Evolutionary conservation across 371 early-diverging fungal species (phyloP), one percentile per base, ranked within the genome.

Genomic region (Aphelidium insulamus): DNA sequence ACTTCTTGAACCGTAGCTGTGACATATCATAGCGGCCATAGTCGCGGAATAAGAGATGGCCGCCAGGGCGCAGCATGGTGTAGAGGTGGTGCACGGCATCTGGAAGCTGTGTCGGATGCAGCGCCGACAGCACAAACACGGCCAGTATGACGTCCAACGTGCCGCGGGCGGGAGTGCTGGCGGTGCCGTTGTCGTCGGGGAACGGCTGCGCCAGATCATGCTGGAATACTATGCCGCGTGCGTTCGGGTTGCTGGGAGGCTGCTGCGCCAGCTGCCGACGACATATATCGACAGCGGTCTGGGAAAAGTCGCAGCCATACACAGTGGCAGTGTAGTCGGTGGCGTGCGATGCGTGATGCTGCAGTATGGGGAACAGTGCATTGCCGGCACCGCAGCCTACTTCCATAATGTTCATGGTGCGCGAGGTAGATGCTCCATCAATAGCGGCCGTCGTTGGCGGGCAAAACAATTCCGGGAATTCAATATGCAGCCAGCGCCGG

Each of bases 361-460:
- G 43, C 37, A 77, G 32, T 8, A 77, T 38, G 5, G 77, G 77
- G 37, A 70, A 77, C 8, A 73, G 62, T 3, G 70, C 57, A 37
- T 60, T 66, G 24, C 70, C 72, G 34, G 72, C 72, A n/a, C 77
- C 77, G 36, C 77, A 77, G 1, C 77, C 77, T 18, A 74, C 55
- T 45, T 77, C 77, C 48, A 65, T 55, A 21, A 74, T 52, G 8
- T 38, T 44, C 43, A 57, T 59, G n/a, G n/a, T n/a, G n/a, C n/a
- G n/a, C n/a, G n/a, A n/a, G n/a, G n/a, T n/a, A n/a, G n/a, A n/a
- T n/a, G n/a, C n/a, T 22, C 34, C 43, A 11, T 32, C 37, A 17
- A 38, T 28, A n/a, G 24, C 11, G n/a, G 38, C 16, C 8, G 2
- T 31, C 26, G 19, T 11, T 18, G 2, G 15, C 16, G 2, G 28